These are phyloP conservation scores for Candida tunisiensis DNA, from an alignment of 1,139 yeast species.

Conservation along the genomic window DNA sequence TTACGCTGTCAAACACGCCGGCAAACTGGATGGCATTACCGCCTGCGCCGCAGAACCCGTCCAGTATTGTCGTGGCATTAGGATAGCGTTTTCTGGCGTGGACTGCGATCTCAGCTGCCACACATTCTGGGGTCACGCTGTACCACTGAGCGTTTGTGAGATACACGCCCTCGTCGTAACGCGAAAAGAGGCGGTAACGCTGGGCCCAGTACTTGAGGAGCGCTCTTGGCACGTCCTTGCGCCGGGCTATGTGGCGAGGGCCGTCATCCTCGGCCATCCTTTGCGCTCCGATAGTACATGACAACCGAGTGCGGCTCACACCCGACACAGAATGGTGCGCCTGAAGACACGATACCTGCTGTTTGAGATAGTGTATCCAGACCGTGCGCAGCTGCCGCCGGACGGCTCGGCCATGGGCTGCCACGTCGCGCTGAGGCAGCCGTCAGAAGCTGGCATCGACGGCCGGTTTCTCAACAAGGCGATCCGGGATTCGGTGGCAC, in stretches of 20 bases:
- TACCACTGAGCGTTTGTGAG: slow-evolving; percentile 74
- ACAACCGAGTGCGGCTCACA: background rate
- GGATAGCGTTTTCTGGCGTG: slow-evolving; percentile 36
- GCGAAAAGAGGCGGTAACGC: slow-evolving; percentile 40
- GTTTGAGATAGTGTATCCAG: slow-evolving; percentile 62
- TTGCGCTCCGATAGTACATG: background rate
- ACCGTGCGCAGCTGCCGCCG: too few relatives aligned
- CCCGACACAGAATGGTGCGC: slow-evolving; percentile 49
- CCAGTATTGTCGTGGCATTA: slow-evolving; percentile 29
- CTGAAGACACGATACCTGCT: slow-evolving; percentile 70
- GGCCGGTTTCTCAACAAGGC: slow-evolving; percentile 17
- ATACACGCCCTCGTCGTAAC: slow-evolving; percentile 52
- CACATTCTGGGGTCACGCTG: slow-evolving; percentile 73
- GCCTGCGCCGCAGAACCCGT: slow-evolving; percentile 91
- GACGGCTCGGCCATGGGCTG: too few relatives aligned
- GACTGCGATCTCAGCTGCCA: slow-evolving; percentile 27
- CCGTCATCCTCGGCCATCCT: background rate
- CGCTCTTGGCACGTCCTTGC: too few relatives aligned
- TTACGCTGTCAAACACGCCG: slow-evolving; percentile 22
- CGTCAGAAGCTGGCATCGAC: slow-evolving; percentile 18
- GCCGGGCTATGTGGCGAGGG: too few relatives aligned
- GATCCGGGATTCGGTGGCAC: slow-evolving; percentile 36
- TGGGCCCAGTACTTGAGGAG: slow-evolving; percentile 38
- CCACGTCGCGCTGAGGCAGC: slow-evolving; percentile 2
- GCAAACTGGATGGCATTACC: slow-evolving; percentile 87